phyloP scores from a whole-genome alignment of 2,329 filamentous ascomycete genomes.

The Aspergillus ibericus region DNA sequence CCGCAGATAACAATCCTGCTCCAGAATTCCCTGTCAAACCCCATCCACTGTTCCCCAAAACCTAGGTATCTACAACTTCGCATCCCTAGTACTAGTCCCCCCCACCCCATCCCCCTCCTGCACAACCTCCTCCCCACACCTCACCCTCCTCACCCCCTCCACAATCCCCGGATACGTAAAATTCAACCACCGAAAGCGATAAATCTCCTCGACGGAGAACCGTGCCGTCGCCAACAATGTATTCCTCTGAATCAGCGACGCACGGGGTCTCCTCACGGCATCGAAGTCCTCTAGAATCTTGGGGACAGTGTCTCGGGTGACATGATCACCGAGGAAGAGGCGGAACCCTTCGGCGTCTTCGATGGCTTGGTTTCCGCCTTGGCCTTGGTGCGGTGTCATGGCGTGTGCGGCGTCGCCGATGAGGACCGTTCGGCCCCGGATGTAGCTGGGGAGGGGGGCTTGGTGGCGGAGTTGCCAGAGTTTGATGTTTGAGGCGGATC shows the following conservation, averaged over 20 bases:
- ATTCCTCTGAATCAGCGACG: slow-evolving; percentile 8
- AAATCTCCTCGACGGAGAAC: background rate
- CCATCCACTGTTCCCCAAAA: no score
- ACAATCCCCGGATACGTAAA: slow-evolving; percentile 9
- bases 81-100: background rate
- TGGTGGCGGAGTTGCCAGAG: slow-evolving; percentile 13
- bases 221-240: background rate
- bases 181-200: background rate
- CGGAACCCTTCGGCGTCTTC: slow-evolving; percentile 15
- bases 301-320: background rate
- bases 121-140: background rate
- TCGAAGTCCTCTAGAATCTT: slow-evolving; percentile 9
- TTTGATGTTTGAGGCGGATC: slow-evolving; percentile 9
- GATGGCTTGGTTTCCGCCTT: slow-evolving; percentile 14
- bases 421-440: slow-evolving; percentile 18
- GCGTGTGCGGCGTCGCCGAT: slow-evolving; percentile 26
- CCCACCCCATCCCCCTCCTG: background rate
- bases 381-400: slow-evolving; percentile 24
- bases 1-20: background rate
- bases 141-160: background rate
- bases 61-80: no score
- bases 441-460: slow-evolving; percentile 17
- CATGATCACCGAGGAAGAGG: background rate
- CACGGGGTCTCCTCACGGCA: slow-evolving; percentile 4
- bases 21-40: no score